Base-by-base conservation (phyloP, 2,329 filamentous ascomycete genomes). In the Aspergillus aculeatus region DNA sequence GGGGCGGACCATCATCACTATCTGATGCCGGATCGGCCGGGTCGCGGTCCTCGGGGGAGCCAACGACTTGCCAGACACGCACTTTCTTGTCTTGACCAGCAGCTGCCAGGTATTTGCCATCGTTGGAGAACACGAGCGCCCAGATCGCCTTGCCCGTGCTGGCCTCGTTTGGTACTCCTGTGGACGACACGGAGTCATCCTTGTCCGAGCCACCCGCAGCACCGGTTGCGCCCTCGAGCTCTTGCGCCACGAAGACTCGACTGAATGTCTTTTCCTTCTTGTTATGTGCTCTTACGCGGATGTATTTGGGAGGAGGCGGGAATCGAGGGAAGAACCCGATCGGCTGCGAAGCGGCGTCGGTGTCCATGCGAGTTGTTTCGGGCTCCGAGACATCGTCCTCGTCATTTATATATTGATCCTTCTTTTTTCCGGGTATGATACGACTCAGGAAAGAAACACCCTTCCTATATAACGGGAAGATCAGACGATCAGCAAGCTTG, bases 101-200 rank as follows among this genome's bases (percentile, higher is more conserved):
- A n/a, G 92, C 92, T 5, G 95, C 95, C 19, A 99, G 81, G 73
- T 93, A 96, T 69, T 84, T 90, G 5, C 95, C 95, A 77, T 98
- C 94, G 61, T 89, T 89, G 70, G 94, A 98, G 70, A 98, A 98
- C 69, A 95, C 91, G 64, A 91, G 86, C 0, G 94, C 89, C 95
- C 95, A 99, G 35, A 96, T 88, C 0, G 95, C 92, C 61, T 90
- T 81, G 53, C 81, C 81, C 47, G 78, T 70, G 58, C 69, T 62
- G 54, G 68, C 66, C 10, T 66, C 66, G 54, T 64, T 66, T 53
- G 64, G 67, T 26, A 64, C 47, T 35, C 61, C 62, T 16, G 61
- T 61, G 11, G 64, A 62, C n/a, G 66, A 68, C 16, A 67, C 67
- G 6, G 68, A 68, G 56, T 65, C 61, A 58, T 70, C 63, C 60